Evolutionary conservation across 2,329 filamentous ascomycete species (phyloP).

Genomic region (Penicillium sp.): DNA sequence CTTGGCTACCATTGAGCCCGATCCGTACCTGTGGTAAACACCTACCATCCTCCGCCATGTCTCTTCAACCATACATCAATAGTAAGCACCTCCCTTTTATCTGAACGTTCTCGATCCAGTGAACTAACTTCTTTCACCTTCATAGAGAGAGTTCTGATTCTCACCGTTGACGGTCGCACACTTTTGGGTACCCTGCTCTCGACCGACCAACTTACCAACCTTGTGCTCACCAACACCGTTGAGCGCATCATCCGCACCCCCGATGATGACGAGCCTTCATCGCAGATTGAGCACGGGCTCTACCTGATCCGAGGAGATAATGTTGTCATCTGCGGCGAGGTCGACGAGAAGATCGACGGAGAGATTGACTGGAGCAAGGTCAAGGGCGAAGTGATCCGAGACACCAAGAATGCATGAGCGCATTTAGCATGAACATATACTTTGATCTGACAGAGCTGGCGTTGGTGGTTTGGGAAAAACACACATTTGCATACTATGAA

Average conservation of each 20-base stretch:
- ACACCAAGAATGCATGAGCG: slow-evolving; percentile 70
- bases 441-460: slow-evolving; percentile 9
- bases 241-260: slow-evolving; percentile 86
- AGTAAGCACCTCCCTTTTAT: slow-evolving; percentile 40
- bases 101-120: background rate
- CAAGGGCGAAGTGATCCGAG: slow-evolving; percentile 76
- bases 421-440: background rate
- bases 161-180: slow-evolving; percentile 89
- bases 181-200: slow-evolving; percentile 78
- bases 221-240: slow-evolving; percentile 78
- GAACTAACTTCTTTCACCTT: slow-evolving; percentile 1
- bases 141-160: slow-evolving; percentile 83
- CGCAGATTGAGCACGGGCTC: slow-evolving; percentile 77
- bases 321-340: slow-evolving; percentile 82
- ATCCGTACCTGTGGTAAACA: background rate
- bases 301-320: slow-evolving; percentile 95
- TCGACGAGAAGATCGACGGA: slow-evolving; percentile 84
- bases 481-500: slow-evolving; percentile 7
- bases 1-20: background rate
- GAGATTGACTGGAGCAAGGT: slow-evolving; percentile 94
- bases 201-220: slow-evolving; percentile 87
- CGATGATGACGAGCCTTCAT: slow-evolving; percentile 78
- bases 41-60: slow-evolving; percentile 42
- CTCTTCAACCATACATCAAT: slow-evolving; percentile 54
- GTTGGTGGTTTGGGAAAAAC: slow-evolving; percentile 9